These are phyloP conservation scores for Ormosia semicastrata DNA, from an alignment of 306 rosid genomes.

Conservation along the genomic window DNA sequence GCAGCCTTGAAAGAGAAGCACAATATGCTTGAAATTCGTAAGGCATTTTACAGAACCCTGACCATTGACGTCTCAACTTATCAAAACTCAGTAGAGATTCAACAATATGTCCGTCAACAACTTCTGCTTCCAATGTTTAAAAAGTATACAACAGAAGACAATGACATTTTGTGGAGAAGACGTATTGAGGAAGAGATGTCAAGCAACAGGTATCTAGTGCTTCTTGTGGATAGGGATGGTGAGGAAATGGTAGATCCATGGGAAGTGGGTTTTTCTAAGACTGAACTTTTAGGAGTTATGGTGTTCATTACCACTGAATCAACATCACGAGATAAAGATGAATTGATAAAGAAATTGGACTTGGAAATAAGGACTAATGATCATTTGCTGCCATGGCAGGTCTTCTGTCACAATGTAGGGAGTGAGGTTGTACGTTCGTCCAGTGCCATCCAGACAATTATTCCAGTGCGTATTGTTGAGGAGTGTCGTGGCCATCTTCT, in stretches of 20 bases:
- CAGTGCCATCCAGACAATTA: background rate
- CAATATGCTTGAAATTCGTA: background rate
- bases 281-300: background rate
- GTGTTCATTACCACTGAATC: background rate
- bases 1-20: background rate
- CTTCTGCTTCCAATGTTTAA: background rate
- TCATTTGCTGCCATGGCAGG: constrained; percentile 9
- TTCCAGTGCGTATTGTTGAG: background rate
- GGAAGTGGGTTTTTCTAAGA: background rate
- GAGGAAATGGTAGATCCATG: background rate
- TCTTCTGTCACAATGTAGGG: background rate
- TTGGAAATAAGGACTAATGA: background rate
- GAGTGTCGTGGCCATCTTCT: constrained; percentile 17
- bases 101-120: background rate
- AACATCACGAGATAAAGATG: background rate
- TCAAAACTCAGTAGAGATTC: background rate
- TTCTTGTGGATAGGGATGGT: background rate
- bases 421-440: background rate
- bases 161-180: background rate
- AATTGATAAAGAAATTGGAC: background rate
- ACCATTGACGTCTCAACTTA: background rate
- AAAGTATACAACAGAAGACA: background rate
- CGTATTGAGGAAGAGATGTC: background rate
- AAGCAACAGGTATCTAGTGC: background rate
- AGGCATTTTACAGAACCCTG: background rate